Evolutionary conservation across 345 rosid species (phyloP).

Genomic region (Brassica cretica): DNA sequence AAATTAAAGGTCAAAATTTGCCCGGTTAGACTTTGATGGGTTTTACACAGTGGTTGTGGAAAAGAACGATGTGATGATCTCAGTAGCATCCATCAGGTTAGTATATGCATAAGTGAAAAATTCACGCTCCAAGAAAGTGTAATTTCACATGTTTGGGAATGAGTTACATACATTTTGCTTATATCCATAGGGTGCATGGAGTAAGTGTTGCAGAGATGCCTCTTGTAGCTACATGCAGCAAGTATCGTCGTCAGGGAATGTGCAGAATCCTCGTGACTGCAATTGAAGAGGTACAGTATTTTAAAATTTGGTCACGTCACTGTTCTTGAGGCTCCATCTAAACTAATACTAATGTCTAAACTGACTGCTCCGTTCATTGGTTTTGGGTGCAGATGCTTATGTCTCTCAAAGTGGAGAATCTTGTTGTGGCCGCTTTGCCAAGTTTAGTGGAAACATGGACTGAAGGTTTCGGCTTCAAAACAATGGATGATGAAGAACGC

Average conservation of each 20-base stretch:
- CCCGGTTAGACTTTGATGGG: slow-evolving; percentile 75
- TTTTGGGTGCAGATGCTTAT: slow-evolving; percentile 60
- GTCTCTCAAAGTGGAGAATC: slow-evolving; percentile 78
- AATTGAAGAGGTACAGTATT: slow-evolving; percentile 70
- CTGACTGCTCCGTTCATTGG: background rate
- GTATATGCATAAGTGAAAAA: slow-evolving; percentile 12
- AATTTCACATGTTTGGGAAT: background rate
- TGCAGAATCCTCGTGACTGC: slow-evolving; percentile 75
- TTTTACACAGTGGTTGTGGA: slow-evolving; percentile 89
- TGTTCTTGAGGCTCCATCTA: slow-evolving; percentile 23
- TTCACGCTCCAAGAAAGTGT: background rate
- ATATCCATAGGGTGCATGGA: slow-evolving; percentile 73
- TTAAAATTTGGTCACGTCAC: background rate
- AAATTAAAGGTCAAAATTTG: slow-evolving; percentile 70
- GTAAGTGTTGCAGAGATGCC: slow-evolving; percentile 92
- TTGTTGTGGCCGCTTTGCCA: slow-evolving; percentile 89
- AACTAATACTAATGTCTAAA: slow-evolving; percentile 4
- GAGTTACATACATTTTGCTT: slow-evolving; percentile 17
- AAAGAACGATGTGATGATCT: slow-evolving; percentile 74
- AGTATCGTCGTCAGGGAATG: slow-evolving; percentile 88
- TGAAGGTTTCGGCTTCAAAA: slow-evolving; percentile 71
- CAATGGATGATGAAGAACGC: slow-evolving; percentile 60
- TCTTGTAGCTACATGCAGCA: slow-evolving; percentile 91
- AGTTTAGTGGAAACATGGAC: slow-evolving; percentile 84
- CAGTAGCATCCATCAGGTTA: slow-evolving; percentile 94